Evolutionary conservation across 176 grass and related monocot species (phyloP).

Genomic region (Aechmea fasciata): DNA sequence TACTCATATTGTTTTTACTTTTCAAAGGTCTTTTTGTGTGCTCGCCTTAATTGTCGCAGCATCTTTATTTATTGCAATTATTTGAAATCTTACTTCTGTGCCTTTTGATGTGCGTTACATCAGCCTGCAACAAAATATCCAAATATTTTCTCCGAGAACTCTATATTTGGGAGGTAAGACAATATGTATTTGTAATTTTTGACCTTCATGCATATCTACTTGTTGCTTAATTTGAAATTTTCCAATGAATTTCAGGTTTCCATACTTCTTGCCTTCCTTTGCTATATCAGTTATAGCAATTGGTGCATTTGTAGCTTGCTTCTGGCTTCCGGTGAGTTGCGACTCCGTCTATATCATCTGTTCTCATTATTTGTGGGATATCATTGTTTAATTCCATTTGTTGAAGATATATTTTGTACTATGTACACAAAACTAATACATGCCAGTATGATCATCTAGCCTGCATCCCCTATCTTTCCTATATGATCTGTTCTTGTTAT

Average conservation of each 20-base stretch:
- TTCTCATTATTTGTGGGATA: background rate
- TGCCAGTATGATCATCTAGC: too few species aligned
- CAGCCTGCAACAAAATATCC: conserved; percentile 56
- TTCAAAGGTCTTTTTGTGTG: too few species aligned
- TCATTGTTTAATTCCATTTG: background rate
- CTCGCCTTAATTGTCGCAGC: too few species aligned
- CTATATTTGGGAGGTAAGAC: conserved; percentile 57
- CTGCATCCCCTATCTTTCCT: too few species aligned
- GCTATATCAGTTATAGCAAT: conserved; percentile 51
- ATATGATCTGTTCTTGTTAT: too few species aligned
- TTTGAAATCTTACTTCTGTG: background rate
- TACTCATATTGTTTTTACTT: too few species aligned
- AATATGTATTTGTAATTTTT: background rate
- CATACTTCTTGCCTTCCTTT: conserved; percentile 62
- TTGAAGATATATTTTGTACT: background rate
- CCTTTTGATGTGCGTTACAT: conserved; percentile 10
- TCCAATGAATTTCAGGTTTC: conserved; percentile 41
- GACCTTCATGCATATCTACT: background rate
- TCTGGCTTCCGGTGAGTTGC: conserved; percentile 55
- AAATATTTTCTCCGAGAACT: conserved; percentile 39
- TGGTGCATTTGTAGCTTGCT: conserved; percentile 38
- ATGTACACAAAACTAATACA: too few species aligned
- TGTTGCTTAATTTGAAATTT: conserved; percentile 1
- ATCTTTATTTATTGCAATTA: background rate
- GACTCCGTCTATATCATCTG: background rate